Evolutionary conservation across 352 stramenopile genomes (phyloP).

Genomic region (Globisporangium parvum): DNA sequence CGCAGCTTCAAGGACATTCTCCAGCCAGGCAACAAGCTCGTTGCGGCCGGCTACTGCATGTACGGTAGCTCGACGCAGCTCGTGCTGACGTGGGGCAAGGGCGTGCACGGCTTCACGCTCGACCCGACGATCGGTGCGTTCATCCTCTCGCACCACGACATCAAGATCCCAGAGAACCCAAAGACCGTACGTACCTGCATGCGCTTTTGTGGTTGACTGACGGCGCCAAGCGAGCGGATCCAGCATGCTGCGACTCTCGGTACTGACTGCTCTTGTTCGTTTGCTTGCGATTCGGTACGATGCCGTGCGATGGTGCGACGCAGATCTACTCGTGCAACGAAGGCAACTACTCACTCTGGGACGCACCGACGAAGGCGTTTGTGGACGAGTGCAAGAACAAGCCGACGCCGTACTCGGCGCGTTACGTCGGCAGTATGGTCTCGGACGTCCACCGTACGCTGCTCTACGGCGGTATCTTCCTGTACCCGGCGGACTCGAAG

Average conservation of each 20-base stretch:
- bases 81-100: constrained; percentile 93
- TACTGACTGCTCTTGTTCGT: background rate
- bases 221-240: no score
- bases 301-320: background rate
- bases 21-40: constrained; percentile 90
- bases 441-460: constrained; percentile 98
- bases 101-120: constrained; percentile 96
- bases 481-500: constrained; percentile 96
- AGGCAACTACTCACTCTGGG: constrained; percentile 95
- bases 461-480: constrained; percentile 97
- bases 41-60: constrained; percentile 98
- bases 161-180: constrained; percentile 90
- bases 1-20: constrained; percentile 89
- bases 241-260: no score
- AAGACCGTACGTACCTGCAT: constrained; percentile 53
- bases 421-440: constrained; percentile 99
- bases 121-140: constrained; percentile 98
- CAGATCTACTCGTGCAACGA: constrained; percentile 98
- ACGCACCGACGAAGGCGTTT: constrained; percentile 88
- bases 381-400: constrained; percentile 85
- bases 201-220: no score
- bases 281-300: background rate
- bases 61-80: constrained; percentile 98
- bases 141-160: constrained; percentile 93
- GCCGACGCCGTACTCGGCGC: constrained; percentile 77